These are phyloP conservation scores for Aspergillus aculeatinus DNA, from an alignment of 2,329 filamentous ascomycete species.

Conservation along the genomic window DNA sequence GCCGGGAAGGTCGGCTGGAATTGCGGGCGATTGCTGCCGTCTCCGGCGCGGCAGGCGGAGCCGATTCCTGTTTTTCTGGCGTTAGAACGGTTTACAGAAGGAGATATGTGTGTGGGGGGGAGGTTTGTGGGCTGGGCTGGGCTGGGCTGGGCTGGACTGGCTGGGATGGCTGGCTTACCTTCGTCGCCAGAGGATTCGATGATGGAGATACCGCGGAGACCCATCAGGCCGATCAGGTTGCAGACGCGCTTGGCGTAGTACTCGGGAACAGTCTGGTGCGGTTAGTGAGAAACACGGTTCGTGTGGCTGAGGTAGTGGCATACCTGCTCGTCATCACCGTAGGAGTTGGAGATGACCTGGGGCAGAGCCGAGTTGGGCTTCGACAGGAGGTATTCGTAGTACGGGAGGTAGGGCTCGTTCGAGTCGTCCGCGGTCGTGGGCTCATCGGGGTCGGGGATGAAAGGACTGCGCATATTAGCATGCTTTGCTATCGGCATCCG, in stretches of 20 bases:
- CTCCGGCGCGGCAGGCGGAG: slow-evolving; percentile 44
- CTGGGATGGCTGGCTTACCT: slow-evolving; percentile 14
- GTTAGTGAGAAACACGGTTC: background rate
- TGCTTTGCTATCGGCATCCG: background rate
- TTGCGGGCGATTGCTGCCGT: slow-evolving; percentile 53
- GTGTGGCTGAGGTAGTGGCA: slow-evolving; percentile 19
- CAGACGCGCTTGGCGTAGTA: slow-evolving; percentile 64
- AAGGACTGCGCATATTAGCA: slow-evolving; percentile 40
- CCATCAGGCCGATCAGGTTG: slow-evolving; percentile 63
- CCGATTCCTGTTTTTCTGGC: slow-evolving; percentile 49
- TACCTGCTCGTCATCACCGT: slow-evolving; percentile 61
- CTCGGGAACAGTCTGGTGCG: slow-evolving; percentile 53
- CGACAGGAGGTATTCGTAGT: slow-evolving; percentile 58
- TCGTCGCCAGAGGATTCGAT: slow-evolving; percentile 61
- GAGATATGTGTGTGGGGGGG: no score
- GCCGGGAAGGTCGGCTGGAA: slow-evolving; percentile 65
- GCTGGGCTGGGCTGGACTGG: no score
- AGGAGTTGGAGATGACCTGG: slow-evolving; percentile 63
- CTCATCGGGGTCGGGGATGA: slow-evolving; percentile 49
- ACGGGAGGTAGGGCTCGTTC: slow-evolving; percentile 69
- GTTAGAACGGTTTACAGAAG: background rate
- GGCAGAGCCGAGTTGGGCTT: slow-evolving; percentile 54
- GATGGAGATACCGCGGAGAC: slow-evolving; percentile 63
- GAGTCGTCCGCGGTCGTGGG: slow-evolving; percentile 43
- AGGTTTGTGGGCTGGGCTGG: no score